Evolutionary conservation across 495 filamentous ascomycete genomes (phyloP).

Genomic region (Bryoglossum gracile): DNA sequence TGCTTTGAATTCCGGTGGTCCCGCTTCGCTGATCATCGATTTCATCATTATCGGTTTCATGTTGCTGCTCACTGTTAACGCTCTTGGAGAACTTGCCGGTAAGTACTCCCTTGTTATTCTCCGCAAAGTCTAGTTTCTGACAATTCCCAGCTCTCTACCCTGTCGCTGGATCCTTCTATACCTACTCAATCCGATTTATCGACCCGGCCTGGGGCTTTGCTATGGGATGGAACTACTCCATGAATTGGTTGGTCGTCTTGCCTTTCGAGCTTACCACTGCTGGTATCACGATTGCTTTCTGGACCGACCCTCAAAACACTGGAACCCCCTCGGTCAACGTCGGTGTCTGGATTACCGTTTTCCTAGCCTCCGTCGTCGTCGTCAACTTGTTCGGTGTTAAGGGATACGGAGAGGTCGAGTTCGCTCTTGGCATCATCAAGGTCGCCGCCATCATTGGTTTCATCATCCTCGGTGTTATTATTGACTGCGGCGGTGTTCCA

Average conservation of each 20-base stretch:
- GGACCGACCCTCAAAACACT: conserved; percentile 42
- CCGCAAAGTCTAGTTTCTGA: conserved; percentile 7
- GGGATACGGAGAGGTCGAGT: conserved; percentile 65
- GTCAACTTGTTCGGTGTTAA: conserved; percentile 67
- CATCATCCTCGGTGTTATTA: conserved; percentile 74
- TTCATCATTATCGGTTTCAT: conserved; percentile 81
- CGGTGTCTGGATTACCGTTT: conserved; percentile 59
- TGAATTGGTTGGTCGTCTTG: conserved; percentile 55
- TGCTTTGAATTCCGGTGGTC: conserved; percentile 72
- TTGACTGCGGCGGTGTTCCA: conserved; percentile 68
- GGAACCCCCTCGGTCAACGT: conserved; percentile 42
- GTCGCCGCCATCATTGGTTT: conserved; percentile 81
- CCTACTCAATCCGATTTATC: conserved; percentile 87
- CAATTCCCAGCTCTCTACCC: conserved; percentile 39
- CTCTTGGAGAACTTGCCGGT: conserved; percentile 88
- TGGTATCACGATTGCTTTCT: conserved; percentile 49
- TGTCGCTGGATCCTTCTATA: conserved; percentile 88
- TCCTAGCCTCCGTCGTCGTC: conserved; percentile 45
- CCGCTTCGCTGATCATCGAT: conserved; percentile 81
- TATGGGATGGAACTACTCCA: conserved; percentile 76
- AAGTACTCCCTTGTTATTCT: conserved; percentile 25
- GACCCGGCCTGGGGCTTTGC: conserved; percentile 83
- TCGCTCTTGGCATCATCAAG: conserved; percentile 75
- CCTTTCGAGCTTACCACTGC: conserved; percentile 50
- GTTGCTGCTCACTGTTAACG: conserved; percentile 89